These are phyloP conservation scores for Spatholobus suberectus DNA, from an alignment of 306 rosid species.

Conservation along the genomic window DNA sequence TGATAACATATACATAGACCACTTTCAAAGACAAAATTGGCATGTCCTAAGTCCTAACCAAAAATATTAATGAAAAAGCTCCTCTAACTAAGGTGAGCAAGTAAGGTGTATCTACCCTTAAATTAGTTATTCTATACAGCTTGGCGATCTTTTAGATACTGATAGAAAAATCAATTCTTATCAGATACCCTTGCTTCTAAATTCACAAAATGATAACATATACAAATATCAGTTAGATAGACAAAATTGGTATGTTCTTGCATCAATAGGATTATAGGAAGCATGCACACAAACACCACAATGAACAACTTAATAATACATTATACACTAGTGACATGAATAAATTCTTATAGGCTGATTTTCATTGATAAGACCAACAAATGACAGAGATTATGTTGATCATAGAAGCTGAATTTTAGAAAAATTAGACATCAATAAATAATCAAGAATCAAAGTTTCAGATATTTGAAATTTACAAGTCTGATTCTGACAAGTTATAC, in stretches of 20 bases:
- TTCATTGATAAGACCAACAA: conserved; percentile 4
- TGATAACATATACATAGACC: conserved; percentile 24
- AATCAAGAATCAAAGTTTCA: neutral
- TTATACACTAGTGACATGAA: conserved; percentile 1
- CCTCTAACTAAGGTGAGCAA: neutral
- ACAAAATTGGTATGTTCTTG: neutral
- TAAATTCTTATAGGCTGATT: neutral
- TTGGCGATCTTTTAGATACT: conserved; percentile 30
- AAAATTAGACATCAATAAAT: neutral
- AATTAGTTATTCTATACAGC: conserved; percentile 12
- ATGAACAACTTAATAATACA: conserved; percentile 5
- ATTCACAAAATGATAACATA: conserved; percentile 31
- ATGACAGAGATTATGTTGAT: neutral
- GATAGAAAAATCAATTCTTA: neutral
- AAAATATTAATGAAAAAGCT: neutral
- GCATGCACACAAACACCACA: neutral
- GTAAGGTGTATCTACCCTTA: neutral
- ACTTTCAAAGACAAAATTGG: conserved; percentile 1
- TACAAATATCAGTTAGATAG: neutral
- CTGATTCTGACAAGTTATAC: neutral
- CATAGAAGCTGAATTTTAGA: neutral
- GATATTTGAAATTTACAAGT: neutral
- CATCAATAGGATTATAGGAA: neutral
- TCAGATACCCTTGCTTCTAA: neutral
- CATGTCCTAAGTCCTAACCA: neutral